phyloP scores from a whole-genome alignment of 73 alveolate genomes.

The Tetrahymena borealis region DNA sequence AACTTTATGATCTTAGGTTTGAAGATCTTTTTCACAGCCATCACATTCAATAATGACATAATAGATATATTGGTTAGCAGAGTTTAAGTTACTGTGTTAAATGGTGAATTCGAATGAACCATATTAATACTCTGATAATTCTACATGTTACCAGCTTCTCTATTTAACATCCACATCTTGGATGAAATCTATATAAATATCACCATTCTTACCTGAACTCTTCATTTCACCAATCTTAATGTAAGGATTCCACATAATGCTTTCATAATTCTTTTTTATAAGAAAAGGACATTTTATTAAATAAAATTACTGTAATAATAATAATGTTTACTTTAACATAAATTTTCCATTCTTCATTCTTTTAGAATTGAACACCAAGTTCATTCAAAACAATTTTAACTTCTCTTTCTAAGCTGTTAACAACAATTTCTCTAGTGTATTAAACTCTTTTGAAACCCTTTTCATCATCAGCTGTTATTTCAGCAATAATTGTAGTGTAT shows the following conservation, averaged over 20 bases:
- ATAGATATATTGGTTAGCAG: background rate
- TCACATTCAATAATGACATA: background rate
- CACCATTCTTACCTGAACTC: background rate
- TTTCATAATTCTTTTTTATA: background rate
- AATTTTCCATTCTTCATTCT: background rate
- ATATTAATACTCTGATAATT: background rate
- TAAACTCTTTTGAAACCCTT: background rate
- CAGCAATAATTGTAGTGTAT: background rate
- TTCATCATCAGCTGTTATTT: background rate
- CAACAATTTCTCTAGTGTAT: background rate
- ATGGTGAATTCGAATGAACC: background rate
- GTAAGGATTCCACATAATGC: background rate
- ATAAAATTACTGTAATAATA: too few species aligned
- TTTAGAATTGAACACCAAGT: background rate
- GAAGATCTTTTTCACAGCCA: background rate
- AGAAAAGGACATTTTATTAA: too few species aligned
- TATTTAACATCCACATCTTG: background rate
- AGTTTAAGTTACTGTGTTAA: background rate
- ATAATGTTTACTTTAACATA: background rate
- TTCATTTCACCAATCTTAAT: background rate
- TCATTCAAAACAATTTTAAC: background rate
- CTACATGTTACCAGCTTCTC: background rate
- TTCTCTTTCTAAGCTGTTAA: background rate
- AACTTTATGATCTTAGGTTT: background rate
- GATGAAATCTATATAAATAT: background rate